Conservation (phyloP, 768 basidiomycete genomes). For the Psilocybe subaeruginosa region DNA sequence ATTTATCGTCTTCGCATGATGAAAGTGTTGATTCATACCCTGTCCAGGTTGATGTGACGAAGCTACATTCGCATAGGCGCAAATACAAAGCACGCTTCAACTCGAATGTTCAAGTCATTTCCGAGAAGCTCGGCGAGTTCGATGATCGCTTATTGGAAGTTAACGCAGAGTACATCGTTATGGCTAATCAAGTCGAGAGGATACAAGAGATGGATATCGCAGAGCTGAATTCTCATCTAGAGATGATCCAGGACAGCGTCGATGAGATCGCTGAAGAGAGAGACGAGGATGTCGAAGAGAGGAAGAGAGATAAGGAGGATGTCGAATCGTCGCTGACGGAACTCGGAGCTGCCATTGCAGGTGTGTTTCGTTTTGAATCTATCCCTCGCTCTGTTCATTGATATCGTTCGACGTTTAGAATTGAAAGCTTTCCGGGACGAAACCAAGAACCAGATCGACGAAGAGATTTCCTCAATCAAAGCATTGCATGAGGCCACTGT, state of each 20-base stretch:
- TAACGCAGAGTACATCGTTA: constrained; percentile 34
- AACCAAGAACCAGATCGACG: constrained; percentile 46
- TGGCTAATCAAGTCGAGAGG: constrained; percentile 40
- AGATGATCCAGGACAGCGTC: constrained; percentile 31
- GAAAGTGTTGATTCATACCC: constrained; percentile 3
- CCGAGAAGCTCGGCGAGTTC: constrained; percentile 41
- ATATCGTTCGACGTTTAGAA: constrained; percentile 33
- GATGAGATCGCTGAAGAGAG: constrained; percentile 10
- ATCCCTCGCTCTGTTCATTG: background rate
- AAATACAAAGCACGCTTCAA: constrained; percentile 47
- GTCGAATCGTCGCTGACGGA: constrained; percentile 35
- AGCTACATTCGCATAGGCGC: constrained; percentile 40
- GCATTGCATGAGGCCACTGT: constrained; percentile 16
- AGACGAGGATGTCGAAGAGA: background rate
- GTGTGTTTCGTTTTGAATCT: constrained; percentile 29
- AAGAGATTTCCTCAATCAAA: constrained; percentile 45
- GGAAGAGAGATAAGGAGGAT: constrained; percentile 18
- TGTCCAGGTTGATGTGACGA: constrained; percentile 36
- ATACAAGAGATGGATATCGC: constrained; percentile 28
- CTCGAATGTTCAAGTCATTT: constrained; percentile 38
- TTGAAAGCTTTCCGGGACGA: constrained; percentile 46
- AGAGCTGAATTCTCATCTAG: constrained; percentile 26
- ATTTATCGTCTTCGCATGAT: background rate
- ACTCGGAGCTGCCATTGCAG: constrained; percentile 42
- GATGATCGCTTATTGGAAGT: constrained; percentile 43